phyloP scores from a whole-genome alignment of 495 filamentous ascomycete species.

The Penicillium longicatenatum region DNA sequence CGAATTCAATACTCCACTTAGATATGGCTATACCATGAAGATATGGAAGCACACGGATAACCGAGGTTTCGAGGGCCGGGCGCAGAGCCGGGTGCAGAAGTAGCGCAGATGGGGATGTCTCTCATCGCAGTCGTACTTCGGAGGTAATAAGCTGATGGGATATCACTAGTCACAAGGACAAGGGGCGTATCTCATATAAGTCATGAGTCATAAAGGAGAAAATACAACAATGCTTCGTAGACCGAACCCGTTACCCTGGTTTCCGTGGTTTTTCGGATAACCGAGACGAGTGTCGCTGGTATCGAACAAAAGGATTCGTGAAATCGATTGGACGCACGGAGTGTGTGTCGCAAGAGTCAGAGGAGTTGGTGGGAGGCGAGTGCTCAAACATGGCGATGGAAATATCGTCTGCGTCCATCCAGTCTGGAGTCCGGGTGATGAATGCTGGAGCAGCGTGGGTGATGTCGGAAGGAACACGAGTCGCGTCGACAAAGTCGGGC shows the following conservation, averaged over 20 bases:
- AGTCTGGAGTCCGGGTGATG: constrained; percentile 26
- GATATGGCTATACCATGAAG: not conserved
- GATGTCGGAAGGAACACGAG: constrained; percentile 44
- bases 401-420: constrained; percentile 44
- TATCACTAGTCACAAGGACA: constrained; percentile 12
- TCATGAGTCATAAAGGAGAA: constrained; percentile 19
- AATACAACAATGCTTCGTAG: not conserved
- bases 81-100: not conserved
- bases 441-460: constrained; percentile 40
- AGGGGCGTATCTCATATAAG: constrained; percentile 25
- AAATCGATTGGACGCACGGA: constrained; percentile 32
- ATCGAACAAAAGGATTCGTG: constrained; percentile 22
- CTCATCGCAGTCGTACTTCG: not conserved
- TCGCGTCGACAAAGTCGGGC: constrained; percentile 50
- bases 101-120: not conserved
- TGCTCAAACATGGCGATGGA: constrained; percentile 52
- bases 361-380: constrained; percentile 18
- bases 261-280: constrained; percentile 17
- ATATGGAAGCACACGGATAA: not conserved
- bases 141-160: constrained; percentile 6
- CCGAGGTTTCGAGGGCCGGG: constrained; percentile 5
- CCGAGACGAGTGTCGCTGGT: constrained; percentile 12
- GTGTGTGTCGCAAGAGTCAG: constrained; percentile 37
- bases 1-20: not conserved
- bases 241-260: constrained; percentile 12